Base-by-base conservation (phyloP, 352 stramenopile species). In the Aphanomyces stellatus region DNA sequence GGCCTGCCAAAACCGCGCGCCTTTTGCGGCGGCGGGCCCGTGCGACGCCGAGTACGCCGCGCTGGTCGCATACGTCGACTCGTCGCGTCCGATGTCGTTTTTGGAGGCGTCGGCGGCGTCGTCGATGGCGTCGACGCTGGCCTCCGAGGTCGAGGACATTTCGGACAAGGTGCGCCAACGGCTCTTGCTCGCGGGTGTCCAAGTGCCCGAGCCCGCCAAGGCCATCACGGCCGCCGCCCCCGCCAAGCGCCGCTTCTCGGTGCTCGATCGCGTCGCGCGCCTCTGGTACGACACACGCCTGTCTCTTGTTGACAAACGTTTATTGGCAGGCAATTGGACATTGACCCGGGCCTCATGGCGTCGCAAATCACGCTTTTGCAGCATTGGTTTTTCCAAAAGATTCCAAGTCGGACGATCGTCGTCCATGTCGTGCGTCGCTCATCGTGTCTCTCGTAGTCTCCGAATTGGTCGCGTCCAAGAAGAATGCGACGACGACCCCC, bases 331-430 rank as follows among this genome's bases (percentile, higher is more conserved):
- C 64, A 66, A 64, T 71, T 93, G 65, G 82, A 91, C 64, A 66
- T 95, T 43, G 80, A 95, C 49, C 77, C 81, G 15, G 88, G 80
- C 55, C 76, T 89, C 1, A 81, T 95, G 37, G 84, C 87, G 1
- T 82, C 92, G 33, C 87, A 95, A 69, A 88, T 95, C 63, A 93
- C 87, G 1, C 48, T 91, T 53, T 82, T 95, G 62, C 82, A 95
- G 60, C 87, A 95, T 65, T 95, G 90, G 62, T 73, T 95, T 24
- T 91, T 93, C 70, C 92, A 86, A 70, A 88, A 91, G 37, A 91
- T 95, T 61, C 56, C 41, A 34, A 43, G 33, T 62, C 46, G 17
- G 37, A 35, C n/a, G 30, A 19, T 27, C 15, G 3, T 62, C 8
- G 15, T 31, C 7, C 40, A 4, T 53, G 2, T 37, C 65, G 4